Conservation (phyloP, 139 green algal species). For the Diplosphaera chodatii region DNA sequence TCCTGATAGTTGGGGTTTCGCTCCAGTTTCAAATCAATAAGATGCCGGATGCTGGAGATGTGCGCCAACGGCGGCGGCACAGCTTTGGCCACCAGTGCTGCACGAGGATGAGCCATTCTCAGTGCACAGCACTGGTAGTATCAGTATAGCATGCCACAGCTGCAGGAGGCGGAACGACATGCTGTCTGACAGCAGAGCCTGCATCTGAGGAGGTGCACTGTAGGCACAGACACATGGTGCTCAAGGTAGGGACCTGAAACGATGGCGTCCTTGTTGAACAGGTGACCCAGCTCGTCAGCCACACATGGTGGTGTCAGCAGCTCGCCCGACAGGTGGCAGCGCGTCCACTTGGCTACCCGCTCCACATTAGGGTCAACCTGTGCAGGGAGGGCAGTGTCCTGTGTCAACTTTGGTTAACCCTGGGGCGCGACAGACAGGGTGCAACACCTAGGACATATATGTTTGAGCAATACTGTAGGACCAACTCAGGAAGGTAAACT, state of each 20-base stretch:
- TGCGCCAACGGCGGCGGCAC: conserved; percentile 56
- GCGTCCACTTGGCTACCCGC: conserved; percentile 60
- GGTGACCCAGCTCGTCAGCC: conserved; percentile 68
- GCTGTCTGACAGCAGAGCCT: no score
- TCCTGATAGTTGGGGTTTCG: conserved; percentile 2
- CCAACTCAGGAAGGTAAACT: no score
- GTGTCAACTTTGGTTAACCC: no score
- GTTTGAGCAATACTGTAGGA: no score
- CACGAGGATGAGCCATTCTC: not conserved
- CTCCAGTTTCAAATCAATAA: conserved; percentile 60
- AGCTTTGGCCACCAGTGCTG: conserved; percentile 53
- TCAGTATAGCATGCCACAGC: no score
- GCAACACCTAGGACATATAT: no score
- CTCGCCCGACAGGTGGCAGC: conserved; percentile 67
- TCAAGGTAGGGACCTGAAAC: no score
- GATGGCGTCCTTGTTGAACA: conserved; percentile 62
- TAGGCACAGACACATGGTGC: no score
- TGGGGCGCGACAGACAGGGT: no score
- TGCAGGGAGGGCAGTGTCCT: not conserved
- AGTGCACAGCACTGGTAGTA: no score
- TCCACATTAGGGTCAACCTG: conserved; percentile 68
- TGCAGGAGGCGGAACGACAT: no score
- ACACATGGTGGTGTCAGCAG: conserved; percentile 61
- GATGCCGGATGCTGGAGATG: conserved; percentile 61
- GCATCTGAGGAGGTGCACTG: no score